A percentile compares a stretch with the other conserved stretches of the same genome.
These are phyloP conservation scores for Alnus glutinosa DNA, from an alignment of 306 rosid species.

Conservation along the genomic window DNA sequence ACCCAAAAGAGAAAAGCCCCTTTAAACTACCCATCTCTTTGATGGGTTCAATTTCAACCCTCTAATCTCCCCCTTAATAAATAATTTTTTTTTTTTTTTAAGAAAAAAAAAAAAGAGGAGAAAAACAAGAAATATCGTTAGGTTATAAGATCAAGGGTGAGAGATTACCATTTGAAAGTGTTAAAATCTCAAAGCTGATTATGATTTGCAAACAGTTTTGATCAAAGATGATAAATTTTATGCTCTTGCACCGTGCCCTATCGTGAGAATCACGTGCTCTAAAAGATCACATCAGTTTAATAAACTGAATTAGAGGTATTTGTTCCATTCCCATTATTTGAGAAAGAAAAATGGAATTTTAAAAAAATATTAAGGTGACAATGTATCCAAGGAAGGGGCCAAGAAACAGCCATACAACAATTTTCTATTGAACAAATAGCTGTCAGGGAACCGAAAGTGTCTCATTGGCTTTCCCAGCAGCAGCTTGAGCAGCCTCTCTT, in stretches of 20 bases:
- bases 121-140: neutral
- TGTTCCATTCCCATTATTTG: neutral
- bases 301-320: too few species aligned
- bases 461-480: neutral
- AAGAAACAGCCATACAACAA: neutral
- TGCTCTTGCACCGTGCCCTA: too few species aligned
- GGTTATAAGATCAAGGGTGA: neutral
- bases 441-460: neutral
- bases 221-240: too few species aligned
- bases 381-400: neutral
- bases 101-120: neutral
- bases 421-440: slow-evolving; percentile 4
- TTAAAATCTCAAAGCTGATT: neutral
- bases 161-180: neutral
- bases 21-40: neutral
- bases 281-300: too few species aligned
- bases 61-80: neutral
- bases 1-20: neutral
- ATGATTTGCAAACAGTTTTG: neutral
- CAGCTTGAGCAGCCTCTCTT: neutral
- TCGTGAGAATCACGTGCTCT: too few species aligned
- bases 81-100: neutral
- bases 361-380: neutral
- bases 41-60: neutral
- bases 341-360: neutral